These are phyloP conservation scores for Parietichytrium sp. DNA, from an alignment of 108 stramenopile species.

Conservation along the genomic window DNA sequence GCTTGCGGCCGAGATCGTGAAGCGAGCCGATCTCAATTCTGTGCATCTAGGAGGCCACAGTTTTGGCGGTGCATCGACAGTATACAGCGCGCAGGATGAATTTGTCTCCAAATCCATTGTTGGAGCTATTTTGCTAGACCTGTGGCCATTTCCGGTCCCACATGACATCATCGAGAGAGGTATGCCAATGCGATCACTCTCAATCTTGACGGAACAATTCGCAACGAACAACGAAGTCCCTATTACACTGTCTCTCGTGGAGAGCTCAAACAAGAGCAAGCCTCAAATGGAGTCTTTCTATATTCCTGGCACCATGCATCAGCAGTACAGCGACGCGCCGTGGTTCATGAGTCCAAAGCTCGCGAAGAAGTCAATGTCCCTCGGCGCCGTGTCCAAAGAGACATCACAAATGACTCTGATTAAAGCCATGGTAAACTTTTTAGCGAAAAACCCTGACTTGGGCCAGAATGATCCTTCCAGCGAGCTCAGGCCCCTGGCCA, in stretches of 20 bases:
- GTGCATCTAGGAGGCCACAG: not conserved
- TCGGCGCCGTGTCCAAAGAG: too few relatives aligned
- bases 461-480: too few relatives aligned
- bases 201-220: constrained; percentile 9
- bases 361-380: too few relatives aligned
- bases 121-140: not conserved
- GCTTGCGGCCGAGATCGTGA: too few relatives aligned
- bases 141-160: constrained; percentile 20
- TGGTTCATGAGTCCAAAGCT: too few relatives aligned
- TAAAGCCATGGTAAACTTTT: too few relatives aligned
- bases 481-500: too few relatives aligned
- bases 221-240: not conserved
- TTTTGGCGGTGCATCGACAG: constrained; percentile 4
- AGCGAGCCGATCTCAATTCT: not conserved
- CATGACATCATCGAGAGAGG: not conserved
- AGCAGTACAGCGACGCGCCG: constrained; percentile 21
- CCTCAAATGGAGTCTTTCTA: not conserved
- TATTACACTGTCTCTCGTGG: not conserved
- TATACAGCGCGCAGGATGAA: not conserved
- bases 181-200: not conserved
- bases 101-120: not conserved
- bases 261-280: not conserved
- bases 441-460: too few relatives aligned
- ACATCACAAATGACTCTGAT: too few relatives aligned
- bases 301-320: constrained; percentile 21